Evolutionary conservation across 805 yeast species (phyloP), one percentile per base, ranked within the genome.

Genomic region (Zygotorulaspora chibaensis): DNA sequence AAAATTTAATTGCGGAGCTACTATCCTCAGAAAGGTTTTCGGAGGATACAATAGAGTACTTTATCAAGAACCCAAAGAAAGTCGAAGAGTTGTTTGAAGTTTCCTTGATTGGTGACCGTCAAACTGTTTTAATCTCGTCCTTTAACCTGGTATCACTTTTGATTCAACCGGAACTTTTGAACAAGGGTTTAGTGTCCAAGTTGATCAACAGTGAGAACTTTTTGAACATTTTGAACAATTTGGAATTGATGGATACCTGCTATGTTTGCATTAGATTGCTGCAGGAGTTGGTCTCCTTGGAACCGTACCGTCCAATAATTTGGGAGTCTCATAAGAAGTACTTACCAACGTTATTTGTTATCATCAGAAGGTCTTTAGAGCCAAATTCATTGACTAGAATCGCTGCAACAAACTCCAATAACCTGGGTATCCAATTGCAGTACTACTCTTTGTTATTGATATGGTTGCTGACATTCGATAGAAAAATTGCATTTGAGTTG

Each of bases 401-500:
- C 35, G 57, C 54, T 15, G 63, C 63, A n/a, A 60, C 66, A 2
- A 63, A 63, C 43, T 57, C 73, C 27, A 67, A 61, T 50, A 67
- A 69, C 47, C 65, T 76, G 31, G 82, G 80, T 47, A 74, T 90
- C 50, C 99, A 93, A 71, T 76, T 88, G 56, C 89, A 84, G 64
- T 93, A 93, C 69, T 79, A 86, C 58, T 73, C 83, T 5, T 75
- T 91, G 52, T 73, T 93, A 61, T 74, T 83, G 17, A 71, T 87
- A 38, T 93, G 99, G 99, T 73, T 89, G 43, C 72, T 88, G 50
- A 80, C 96, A 3, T 93, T 91, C 69, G 83, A 79, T 63, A 65
- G 66, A 56, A 51, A 74, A 65, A 51, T 71, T 76, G 55, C 76
- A 72, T 48, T 69, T 68, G 57, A 74, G 68, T 54, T 87, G 70